Conservation (phyloP, 140 eudicot genomes). For the Bidens hawaiensis region DNA sequence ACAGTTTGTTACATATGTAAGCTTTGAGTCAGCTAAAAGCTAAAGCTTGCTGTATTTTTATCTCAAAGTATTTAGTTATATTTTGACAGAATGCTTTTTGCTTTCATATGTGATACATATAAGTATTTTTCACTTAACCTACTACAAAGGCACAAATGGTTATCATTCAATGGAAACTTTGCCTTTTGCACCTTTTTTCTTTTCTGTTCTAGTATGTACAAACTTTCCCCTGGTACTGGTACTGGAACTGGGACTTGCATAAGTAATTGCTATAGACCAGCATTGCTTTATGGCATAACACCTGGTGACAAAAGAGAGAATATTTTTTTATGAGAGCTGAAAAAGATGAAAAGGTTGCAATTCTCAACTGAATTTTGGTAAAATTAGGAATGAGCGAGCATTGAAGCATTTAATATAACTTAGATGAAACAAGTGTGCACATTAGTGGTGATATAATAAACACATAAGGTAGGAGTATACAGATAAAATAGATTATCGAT, state of each 20-base stretch:
- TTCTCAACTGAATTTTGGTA: neutral
- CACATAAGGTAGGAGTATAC: neutral
- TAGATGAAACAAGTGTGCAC: neutral
- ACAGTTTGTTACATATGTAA: neutral
- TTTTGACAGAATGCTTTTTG: neutral
- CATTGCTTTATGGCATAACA: neutral
- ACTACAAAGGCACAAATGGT: neutral
- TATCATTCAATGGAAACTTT: slow-evolving; percentile 8
- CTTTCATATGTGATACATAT: neutral
- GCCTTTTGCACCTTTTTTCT: neutral
- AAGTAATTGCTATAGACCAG: neutral
- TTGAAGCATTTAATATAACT: slow-evolving; percentile 4
- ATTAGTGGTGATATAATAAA: slow-evolving; percentile 4
- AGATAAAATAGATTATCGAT: neutral
- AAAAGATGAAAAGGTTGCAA: slow-evolving; percentile 15
- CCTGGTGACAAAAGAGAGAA: neutral
- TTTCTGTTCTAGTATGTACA: neutral
- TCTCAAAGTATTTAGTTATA: neutral
- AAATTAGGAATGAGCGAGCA: neutral
- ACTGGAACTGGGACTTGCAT: neutral
- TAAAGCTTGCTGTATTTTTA: neutral
- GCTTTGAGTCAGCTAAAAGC: slow-evolving; percentile 5
- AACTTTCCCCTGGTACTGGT: neutral
- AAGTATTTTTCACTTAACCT: neutral
- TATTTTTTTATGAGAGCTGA: neutral